A percentile compares a stretch with the other conserved stretches of the same genome.
phyloP scores from a whole-genome alignment of 306 rosid species.

The Astragalus glycyphyllos region DNA sequence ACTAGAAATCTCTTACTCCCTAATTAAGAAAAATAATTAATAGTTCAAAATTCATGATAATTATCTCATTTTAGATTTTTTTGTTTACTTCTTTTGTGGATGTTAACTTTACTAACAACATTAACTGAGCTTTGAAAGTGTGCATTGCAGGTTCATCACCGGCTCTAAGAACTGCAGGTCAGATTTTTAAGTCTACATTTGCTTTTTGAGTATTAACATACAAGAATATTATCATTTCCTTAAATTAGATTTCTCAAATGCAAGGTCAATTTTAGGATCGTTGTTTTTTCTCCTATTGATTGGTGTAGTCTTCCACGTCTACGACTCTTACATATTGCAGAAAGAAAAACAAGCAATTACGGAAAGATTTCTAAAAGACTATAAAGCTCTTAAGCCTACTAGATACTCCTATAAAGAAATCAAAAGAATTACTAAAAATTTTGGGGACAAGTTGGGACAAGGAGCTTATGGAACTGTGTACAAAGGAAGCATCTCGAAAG shows the following conservation, averaged over 20 bases:
- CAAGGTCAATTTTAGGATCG: constrained; percentile 44
- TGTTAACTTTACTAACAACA: background rate
- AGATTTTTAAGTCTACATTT: background rate
- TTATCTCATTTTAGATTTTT: too few relatives aligned
- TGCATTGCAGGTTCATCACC: constrained; percentile 33
- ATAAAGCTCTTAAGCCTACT: constrained; percentile 53
- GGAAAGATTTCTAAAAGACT: constrained; percentile 48
- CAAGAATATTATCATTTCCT: background rate
- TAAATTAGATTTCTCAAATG: background rate
- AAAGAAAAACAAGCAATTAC: constrained; percentile 36
- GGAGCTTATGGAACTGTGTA: constrained; percentile 50
- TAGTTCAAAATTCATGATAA: too few relatives aligned
- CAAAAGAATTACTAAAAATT: constrained; percentile 20
- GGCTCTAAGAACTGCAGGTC: constrained; percentile 40
- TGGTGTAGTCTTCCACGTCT: constrained; percentile 10
- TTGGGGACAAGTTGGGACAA: constrained; percentile 40
- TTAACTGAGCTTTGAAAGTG: background rate
- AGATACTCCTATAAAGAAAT: constrained; percentile 44
- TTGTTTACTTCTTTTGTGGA: too few relatives aligned
- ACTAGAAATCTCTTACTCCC: too few relatives aligned
- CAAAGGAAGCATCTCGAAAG: constrained; percentile 42
- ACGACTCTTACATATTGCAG: background rate
- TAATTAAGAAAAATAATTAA: too few relatives aligned
- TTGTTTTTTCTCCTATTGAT: background rate
- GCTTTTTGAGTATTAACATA: background rate